Conservation (phyloP, 73 alveolate genomes). For the Tetrahymena elliotti region DNA sequence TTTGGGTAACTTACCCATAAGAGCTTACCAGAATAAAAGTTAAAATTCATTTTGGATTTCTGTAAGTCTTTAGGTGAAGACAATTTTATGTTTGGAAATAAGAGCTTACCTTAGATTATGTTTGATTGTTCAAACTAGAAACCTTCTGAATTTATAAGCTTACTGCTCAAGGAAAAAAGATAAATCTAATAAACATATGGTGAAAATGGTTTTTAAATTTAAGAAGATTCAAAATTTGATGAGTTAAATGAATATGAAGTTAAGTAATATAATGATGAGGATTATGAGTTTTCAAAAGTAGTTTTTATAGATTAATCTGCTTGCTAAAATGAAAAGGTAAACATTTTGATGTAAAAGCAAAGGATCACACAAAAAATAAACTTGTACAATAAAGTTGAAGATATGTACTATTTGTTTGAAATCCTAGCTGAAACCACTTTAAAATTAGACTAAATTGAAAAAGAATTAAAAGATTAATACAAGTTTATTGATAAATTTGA, state of each 20-base stretch:
- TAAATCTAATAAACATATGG: no score
- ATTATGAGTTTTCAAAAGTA: background rate
- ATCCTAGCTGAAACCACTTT: background rate
- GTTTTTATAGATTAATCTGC: background rate
- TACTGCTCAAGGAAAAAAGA: background rate
- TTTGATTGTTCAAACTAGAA: background rate
- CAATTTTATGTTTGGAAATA: background rate
- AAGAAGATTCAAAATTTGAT: background rate
- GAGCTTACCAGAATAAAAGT: background rate
- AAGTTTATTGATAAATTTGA: no score
- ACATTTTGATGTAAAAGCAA: background rate
- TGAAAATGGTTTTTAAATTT: no score
- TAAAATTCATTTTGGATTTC: background rate
- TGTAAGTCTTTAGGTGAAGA: background rate
- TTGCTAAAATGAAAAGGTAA: background rate
- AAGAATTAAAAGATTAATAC: no score
- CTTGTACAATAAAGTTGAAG: background rate
- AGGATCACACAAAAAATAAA: background rate
- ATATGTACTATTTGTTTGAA: background rate
- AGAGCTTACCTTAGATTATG: background rate
- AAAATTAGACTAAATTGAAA: no score
- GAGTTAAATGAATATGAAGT: background rate
- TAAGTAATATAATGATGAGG: background rate
- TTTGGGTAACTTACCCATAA: background rate
- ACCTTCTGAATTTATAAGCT: background rate